Evolutionary conservation across 768 basidiomycete species (phyloP).

Genomic region (Rhodotorula diobovata): DNA sequence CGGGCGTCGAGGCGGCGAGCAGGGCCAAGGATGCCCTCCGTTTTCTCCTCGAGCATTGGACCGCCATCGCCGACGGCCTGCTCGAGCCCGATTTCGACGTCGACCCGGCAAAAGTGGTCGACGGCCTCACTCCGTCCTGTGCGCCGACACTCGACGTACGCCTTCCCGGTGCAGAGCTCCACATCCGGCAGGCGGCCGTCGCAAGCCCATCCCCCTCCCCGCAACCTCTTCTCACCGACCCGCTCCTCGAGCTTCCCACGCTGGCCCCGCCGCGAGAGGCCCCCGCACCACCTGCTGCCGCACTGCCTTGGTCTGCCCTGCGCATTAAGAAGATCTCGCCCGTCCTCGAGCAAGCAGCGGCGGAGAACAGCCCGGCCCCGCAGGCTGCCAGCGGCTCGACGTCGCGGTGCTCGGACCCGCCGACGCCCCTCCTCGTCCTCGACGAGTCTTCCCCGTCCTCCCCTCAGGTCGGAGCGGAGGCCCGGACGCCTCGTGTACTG

Average conservation of each 20-base stretch:
- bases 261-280: neutral
- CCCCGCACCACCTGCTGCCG: neutral
- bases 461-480: neutral
- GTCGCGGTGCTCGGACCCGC: conserved; percentile 2
- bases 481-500: neutral
- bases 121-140: neutral
- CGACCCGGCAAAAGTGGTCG: conserved; percentile 14
- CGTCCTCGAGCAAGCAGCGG: neutral
- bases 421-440: neutral
- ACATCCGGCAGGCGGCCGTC: neutral
- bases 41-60: conserved; percentile 36
- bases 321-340: conserved; percentile 6
- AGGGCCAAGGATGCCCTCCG: conserved; percentile 29
- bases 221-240: too few relatives aligned
- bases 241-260: neutral
- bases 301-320: neutral
- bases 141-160: conserved; percentile 4
- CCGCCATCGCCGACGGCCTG: conserved; percentile 27
- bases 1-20: conserved; percentile 16
- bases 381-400: neutral
- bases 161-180: neutral
- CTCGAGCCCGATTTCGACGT: conserved; percentile 39
- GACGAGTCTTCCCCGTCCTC: too few relatives aligned
- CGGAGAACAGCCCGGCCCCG: neutral
- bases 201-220: too few relatives aligned